A percentile compares a stretch with the other conserved stretches of the same genome.
These are phyloP conservation scores for Coriolopsis trogii DNA, from an alignment of 1,284 basidiomycete species.

Conservation along the genomic window DNA sequence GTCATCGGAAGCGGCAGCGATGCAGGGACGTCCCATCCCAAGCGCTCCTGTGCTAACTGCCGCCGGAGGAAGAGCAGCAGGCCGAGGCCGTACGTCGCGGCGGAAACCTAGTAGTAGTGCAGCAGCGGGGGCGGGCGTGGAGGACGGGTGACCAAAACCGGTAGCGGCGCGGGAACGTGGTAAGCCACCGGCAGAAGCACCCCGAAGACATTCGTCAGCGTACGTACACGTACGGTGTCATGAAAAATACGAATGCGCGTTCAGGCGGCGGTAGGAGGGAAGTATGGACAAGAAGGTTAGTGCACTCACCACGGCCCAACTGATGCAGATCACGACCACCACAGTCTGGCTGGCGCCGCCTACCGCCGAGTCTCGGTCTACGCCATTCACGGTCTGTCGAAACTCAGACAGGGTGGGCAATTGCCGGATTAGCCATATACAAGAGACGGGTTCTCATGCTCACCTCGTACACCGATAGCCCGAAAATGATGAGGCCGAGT, in stretches of 20 bases:
- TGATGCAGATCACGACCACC: conserved; percentile 13
- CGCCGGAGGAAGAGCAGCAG: conserved; percentile 48
- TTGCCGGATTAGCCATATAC: not conserved
- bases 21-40: conserved; percentile 30
- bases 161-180: not conserved
- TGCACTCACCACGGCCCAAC: conserved; percentile 18
- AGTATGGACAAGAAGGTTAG: too few relatives aligned
- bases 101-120: conserved; percentile 41
- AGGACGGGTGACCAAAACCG: not conserved
- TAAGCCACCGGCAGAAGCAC: not conserved
- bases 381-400: conserved; percentile 18
- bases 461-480: conserved; percentile 52
- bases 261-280: not conserved
- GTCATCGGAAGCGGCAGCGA: conserved; percentile 7
- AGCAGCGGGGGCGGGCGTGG: not conserved
- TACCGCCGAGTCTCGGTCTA: conserved; percentile 4
- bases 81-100: conserved; percentile 47
- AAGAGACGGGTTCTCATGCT: conserved; percentile 7
- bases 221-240: too few relatives aligned
- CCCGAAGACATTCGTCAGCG: conserved; percentile 4
- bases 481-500: conserved; percentile 48
- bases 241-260: not conserved
- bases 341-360: conserved; percentile 3
- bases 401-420: not conserved
- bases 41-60: conserved; percentile 50